These are phyloP conservation scores for Cladosporium sp. DNA, from an alignment of 2,329 filamentous ascomycete genomes.

Conservation along the genomic window DNA sequence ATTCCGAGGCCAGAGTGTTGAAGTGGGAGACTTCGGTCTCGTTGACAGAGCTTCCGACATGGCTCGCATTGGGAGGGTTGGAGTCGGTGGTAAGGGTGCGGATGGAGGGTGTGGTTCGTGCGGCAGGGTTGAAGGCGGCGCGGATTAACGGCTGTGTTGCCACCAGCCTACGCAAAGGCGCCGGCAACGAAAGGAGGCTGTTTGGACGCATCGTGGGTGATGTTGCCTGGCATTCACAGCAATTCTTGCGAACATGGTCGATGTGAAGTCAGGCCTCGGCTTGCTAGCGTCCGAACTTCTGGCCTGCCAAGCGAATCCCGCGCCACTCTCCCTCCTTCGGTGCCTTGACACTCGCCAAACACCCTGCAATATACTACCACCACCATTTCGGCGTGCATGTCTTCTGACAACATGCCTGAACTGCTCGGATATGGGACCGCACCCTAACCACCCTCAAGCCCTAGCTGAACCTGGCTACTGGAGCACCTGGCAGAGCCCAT, in stretches of 20 bases:
- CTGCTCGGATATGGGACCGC: background rate
- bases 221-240: background rate
- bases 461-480: background rate
- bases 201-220: conserved; percentile 2
- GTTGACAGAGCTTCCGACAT: conserved; percentile 69
- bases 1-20: conserved; percentile 85
- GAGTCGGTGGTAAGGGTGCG: conserved; percentile 18
- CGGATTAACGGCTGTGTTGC: background rate
- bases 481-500: background rate
- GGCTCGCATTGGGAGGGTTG: conserved; percentile 3
- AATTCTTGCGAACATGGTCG: background rate
- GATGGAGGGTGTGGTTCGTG: background rate
- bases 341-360: background rate
- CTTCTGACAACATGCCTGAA: background rate
- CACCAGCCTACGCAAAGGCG: background rate
- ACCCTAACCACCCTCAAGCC: background rate
- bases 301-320: background rate
- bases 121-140: background rate
- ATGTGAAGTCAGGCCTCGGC: background rate
- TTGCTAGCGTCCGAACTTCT: background rate
- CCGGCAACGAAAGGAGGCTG: conserved; percentile 8
- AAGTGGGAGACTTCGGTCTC: conserved; percentile 91
- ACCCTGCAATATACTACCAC: background rate
- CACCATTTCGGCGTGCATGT: background rate
- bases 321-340: background rate